Base-by-base conservation (phyloP, 768 basidiomycete genomes). In the Gyrodon lividus region DNA sequence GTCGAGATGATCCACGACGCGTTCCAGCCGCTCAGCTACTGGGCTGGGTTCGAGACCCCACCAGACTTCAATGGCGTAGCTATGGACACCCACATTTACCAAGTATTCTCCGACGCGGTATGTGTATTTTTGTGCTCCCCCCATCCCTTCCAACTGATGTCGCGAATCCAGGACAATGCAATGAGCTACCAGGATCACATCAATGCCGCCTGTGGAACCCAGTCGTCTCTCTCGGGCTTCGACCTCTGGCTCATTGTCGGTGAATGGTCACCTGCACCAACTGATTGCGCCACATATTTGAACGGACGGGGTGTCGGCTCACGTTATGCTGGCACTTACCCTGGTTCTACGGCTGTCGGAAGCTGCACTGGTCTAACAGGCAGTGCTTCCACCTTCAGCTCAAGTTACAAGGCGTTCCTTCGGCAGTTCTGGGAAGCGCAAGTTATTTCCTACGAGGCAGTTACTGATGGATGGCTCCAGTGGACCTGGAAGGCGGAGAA, bases 401-500 rank as follows among this genome's bases (percentile, higher is more conserved):
- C 79, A 43, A 76, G 72, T 54, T 93, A 90, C 77, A 93, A 92
- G 77, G 80, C 77, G 0, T 92, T 89, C 78, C 72, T 96, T 38
- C 72, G 90, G 30, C 79, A 89, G 64, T 82, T 76, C 66, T 96
- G 86, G 86, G 92, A 93, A 64, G 91, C 88, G 0, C 93, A 95
- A 69, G 81, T 82, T 14, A 83, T 78, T 45, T 75, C 89, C 3
- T 91, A 77, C 53, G 89, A 91, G 73, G 72, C 72, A 45, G 83
- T 74, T 13, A 22, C 63, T n/a, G 72, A 75, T 43, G 89, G 88
- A 3, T 91, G 89, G 89, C 67, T 89, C 20, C 81, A 84, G 65
- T 90, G 89, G 89, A 82, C 87, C 1, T 92, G 89, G 89, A 92
- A 92, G 72, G 68, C 89, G 0, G 90, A 92, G 68, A 71, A 72